These are phyloP conservation scores for Trichocomaceae sp. DNA, from an alignment of 2,329 filamentous ascomycete genomes.

Conservation along the genomic window DNA sequence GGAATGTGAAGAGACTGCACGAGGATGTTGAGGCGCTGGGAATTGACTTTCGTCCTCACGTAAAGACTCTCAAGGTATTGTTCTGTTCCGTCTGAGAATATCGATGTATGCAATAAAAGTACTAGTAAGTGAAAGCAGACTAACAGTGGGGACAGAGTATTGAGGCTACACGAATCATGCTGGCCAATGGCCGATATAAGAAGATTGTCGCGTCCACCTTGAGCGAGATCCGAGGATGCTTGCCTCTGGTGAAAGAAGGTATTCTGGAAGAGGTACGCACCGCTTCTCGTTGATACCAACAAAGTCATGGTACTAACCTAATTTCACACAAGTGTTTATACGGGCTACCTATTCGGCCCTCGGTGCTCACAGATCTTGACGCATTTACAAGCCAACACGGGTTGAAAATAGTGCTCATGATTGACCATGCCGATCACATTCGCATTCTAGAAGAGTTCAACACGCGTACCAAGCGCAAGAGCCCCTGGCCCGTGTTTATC, in stretches of 20 bases:
- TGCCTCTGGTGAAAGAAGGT: slow-evolving; percentile 37
- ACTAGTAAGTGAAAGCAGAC: background rate
- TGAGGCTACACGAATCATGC: slow-evolving; percentile 38
- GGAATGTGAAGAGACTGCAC: slow-evolving; percentile 33
- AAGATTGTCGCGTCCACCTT: slow-evolving; percentile 39
- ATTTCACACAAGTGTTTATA: slow-evolving; percentile 27
- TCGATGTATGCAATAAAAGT: no score
- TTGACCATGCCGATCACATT: slow-evolving; percentile 32
- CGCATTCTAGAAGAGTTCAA: slow-evolving; percentile 22
- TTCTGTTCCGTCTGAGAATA: background rate
- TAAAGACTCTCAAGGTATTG: slow-evolving; percentile 43
- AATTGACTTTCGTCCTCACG: slow-evolving; percentile 38
- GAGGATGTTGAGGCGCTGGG: slow-evolving; percentile 35
- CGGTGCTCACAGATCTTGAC: slow-evolving; percentile 10
- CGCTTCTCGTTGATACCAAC: background rate
- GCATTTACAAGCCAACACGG: slow-evolving; percentile 6
- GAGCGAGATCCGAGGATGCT: slow-evolving; percentile 34
- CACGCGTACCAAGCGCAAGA: background rate
- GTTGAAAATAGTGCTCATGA: slow-evolving; percentile 13
- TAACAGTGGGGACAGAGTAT: slow-evolving; percentile 14
- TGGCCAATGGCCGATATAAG: slow-evolving; percentile 32
- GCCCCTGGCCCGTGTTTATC: slow-evolving; percentile 32
- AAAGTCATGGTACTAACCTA: background rate
- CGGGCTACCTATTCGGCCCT: slow-evolving; percentile 35
- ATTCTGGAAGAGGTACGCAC: slow-evolving; percentile 39